Percentiles rank a stretch among this genome's conserved stretches.
Evolutionary conservation across 1,284 basidiomycete genomes (phyloP).

Genomic region (Cryptococcus sp.): DNA sequence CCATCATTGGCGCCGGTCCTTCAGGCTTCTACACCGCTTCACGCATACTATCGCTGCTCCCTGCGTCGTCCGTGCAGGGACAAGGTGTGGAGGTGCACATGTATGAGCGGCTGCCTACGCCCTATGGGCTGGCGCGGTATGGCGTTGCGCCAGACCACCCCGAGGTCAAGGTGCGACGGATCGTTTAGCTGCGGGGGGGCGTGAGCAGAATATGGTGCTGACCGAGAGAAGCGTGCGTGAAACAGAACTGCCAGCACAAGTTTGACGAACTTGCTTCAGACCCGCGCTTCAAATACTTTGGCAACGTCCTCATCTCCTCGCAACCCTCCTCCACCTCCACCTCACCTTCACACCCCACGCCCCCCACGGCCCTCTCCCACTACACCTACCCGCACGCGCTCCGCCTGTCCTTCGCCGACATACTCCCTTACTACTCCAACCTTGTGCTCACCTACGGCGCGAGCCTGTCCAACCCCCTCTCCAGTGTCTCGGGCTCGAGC

Average conservation of each 20-base stretch:
- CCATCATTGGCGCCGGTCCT: constrained; percentile 68
- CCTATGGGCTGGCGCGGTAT: constrained; percentile 91
- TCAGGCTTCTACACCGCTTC: constrained; percentile 94
- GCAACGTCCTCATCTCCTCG: constrained; percentile 73
- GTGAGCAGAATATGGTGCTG: not conserved
- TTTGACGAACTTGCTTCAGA: constrained; percentile 74
- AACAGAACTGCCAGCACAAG: constrained; percentile 92
- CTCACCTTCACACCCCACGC: constrained; percentile 1
- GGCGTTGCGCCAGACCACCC: constrained; percentile 99
- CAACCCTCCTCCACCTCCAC: constrained; percentile 23
- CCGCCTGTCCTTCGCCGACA: constrained; percentile 45
- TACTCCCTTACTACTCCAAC: constrained; percentile 53
- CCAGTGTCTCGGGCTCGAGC: constrained; percentile 54
- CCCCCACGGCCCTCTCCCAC: constrained; percentile 21
- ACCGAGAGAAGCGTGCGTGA: too few species aligned
- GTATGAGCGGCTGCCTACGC: constrained; percentile 89
- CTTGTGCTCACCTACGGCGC: constrained; percentile 54
- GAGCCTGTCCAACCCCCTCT: constrained; percentile 45
- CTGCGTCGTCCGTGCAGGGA: constrained; percentile 50
- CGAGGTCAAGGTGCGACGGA: constrained; percentile 79
- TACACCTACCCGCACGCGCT: constrained; percentile 51
- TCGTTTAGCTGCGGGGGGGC: not conserved
- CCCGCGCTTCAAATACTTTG: constrained; percentile 79
- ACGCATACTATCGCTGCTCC: constrained; percentile 65
- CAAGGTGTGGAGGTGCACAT: constrained; percentile 68